A percentile compares a stretch with the other conserved stretches of the same genome.
Conservation (phyloP, 78 protist genomes). For the Dictyostelium brefeldianum region DNA sequence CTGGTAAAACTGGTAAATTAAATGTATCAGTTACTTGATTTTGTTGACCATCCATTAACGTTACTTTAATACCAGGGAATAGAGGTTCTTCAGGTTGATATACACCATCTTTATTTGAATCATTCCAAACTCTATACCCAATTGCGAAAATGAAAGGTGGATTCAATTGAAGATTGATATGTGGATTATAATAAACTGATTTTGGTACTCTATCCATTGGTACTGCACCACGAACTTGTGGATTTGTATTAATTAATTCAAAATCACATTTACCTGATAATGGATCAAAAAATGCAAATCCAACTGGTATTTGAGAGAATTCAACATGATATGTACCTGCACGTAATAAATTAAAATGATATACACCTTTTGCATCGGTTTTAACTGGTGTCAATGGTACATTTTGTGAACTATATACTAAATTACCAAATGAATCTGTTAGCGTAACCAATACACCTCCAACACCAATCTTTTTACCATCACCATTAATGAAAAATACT, state of each 20-base stretch:
- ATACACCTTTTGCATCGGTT: neutral
- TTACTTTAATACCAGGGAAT: constrained; percentile 12
- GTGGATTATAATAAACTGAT: constrained; percentile 26
- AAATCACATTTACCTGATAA: neutral
- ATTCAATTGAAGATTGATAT: constrained; percentile 16
- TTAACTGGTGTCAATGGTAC: neutral
- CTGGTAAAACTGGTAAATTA: neutral
- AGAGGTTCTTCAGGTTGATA: neutral
- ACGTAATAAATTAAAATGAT: constrained; percentile 24
- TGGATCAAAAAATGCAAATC: constrained; percentile 17
- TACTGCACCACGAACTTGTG: constrained; percentile 16
- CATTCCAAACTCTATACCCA: constrained; percentile 33
- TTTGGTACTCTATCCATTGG: constrained; percentile 9
- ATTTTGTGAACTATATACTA: neutral
- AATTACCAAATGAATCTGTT: neutral
- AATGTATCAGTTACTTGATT: neutral
- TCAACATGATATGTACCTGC: constrained; percentile 20
- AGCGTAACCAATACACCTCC: constrained; percentile 11
- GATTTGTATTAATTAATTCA: neutral
- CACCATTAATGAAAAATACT: constrained; percentile 17
- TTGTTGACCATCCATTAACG: neutral
- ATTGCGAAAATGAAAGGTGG: constrained; percentile 24
- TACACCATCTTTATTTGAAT: constrained; percentile 31
- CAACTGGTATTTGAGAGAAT: constrained; percentile 28
- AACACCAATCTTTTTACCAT: constrained; percentile 17